Conservation (phyloP, 2,329 filamentous ascomycete genomes). For the Aureobasidium sp. region DNA sequence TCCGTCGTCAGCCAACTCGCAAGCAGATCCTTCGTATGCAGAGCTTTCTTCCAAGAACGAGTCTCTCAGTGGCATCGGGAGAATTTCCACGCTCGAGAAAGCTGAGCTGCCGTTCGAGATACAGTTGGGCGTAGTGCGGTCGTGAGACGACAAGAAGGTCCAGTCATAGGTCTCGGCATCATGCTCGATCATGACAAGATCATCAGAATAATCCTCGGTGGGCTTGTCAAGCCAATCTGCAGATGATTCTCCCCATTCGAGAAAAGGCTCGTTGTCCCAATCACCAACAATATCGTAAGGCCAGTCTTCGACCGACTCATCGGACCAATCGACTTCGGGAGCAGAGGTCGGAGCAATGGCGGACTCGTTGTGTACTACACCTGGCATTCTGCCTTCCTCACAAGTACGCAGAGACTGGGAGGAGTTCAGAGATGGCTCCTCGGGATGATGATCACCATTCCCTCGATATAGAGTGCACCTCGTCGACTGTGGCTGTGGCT, state of each 20-base stretch:
- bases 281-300: not conserved
- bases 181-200: not conserved
- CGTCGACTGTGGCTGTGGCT: not conserved
- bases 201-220: not conserved
- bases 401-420: not conserved
- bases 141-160: not conserved
- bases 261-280: not conserved
- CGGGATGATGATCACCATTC: not conserved
- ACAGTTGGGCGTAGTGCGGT: not conserved
- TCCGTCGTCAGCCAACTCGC: not conserved
- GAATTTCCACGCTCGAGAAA: not conserved
- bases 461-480: not conserved
- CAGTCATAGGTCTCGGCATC: not conserved
- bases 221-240: not conserved
- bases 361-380: not conserved
- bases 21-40: not conserved
- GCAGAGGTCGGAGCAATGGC: not conserved
- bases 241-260: not conserved
- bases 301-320: not conserved
- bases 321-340: not conserved
- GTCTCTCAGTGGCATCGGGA: not conserved
- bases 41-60: not conserved
- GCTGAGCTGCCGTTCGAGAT: not conserved
- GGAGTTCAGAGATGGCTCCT: not conserved
- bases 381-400: constrained; percentile 1